Evolutionary conservation across 305 asterid species (phyloP), one percentile per base, ranked within the genome.

Genomic region (Fraxinus dipetala): DNA sequence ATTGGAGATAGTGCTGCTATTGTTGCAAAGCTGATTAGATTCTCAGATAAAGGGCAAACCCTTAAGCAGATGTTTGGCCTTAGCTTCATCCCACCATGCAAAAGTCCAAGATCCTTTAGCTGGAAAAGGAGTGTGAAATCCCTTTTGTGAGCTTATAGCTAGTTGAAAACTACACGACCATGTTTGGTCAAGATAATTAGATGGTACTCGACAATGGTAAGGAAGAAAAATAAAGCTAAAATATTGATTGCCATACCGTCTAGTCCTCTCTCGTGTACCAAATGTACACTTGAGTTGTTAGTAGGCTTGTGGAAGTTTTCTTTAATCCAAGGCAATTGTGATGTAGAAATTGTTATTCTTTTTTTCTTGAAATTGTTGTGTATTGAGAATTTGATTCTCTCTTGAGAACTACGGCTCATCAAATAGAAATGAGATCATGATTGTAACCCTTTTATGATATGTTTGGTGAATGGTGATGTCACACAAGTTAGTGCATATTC

Each of bases 61-160:
- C 83, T 91, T 5, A 92, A 91, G 89, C 98, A 95, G 91, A 96
- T 92, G 98, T 89, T 95, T 83, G 98, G 98, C 59, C 97, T 96
- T 79, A 95, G 94, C 89, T 94, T 95, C 92, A 86, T 95, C 18
- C 97, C 94, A 72, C 90, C 92, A 5, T 88, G 92, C 56, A 61
- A 74, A 67, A 86, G 82, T 84, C 82, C 96, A 54, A 89, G 97
- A 89, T 90, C 97, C 8, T 96, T 95, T 83, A 84, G 95, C 85
- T 94, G 98, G 99, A 96, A 91, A 85, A 90, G 90, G 81, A 87
- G 93, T 80, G 84, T 84, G 91, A 59, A 89, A 8, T 84, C 95
- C 83, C 93, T 90, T 84, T n/a, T 88, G 59, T 90, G 88, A 93
- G 82, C 75, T 73, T 51, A 6, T 79, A 43, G 48, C 45, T 4